These are phyloP conservation scores for Metarhizium humberi DNA, from an alignment of 2,329 filamentous ascomycete genomes.

Conservation along the genomic window DNA sequence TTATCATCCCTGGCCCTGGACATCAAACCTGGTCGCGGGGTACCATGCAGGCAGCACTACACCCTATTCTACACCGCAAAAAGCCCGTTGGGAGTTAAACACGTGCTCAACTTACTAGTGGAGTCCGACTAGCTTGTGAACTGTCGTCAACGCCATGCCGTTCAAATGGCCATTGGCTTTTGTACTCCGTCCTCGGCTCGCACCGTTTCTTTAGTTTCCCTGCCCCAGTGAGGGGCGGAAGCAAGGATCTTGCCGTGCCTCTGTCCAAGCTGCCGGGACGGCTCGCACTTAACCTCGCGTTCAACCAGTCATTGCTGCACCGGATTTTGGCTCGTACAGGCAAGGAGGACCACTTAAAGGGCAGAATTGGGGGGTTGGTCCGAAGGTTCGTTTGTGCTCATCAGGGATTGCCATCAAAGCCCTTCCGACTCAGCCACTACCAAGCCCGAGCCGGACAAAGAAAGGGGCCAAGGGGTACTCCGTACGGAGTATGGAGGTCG, in stretches of 20 bases:
- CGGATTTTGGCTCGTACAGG: neutral
- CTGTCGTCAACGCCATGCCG: neutral
- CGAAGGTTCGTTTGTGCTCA: too few species aligned
- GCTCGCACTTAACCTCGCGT: neutral
- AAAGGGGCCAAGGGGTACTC: too few species aligned
- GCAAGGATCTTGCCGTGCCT: conserved; percentile 14
- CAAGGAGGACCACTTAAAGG: neutral
- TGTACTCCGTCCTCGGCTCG: conserved; percentile 24
- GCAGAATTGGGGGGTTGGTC: too few species aligned
- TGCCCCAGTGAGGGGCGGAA: conserved; percentile 11
- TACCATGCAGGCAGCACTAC: neutral
- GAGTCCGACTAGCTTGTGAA: conserved; percentile 5
- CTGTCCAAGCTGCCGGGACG: conserved; percentile 10
- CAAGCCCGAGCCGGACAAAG: neutral
- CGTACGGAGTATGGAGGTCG: too few species aligned
- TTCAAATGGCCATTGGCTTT: conserved; percentile 1
- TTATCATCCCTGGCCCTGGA: neutral
- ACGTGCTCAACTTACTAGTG: conserved; percentile 21
- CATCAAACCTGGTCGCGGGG: neutral
- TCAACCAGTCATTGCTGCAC: neutral
- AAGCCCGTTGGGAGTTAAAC: conserved; percentile 24
- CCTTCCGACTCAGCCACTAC: neutral
- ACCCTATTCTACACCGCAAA: conserved; percentile 10
- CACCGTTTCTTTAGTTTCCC: conserved; percentile 23
- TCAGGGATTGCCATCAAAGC: too few species aligned